Conservation (phyloP, 1,139 yeast species). For the Sugiyamaella novakii region DNA sequence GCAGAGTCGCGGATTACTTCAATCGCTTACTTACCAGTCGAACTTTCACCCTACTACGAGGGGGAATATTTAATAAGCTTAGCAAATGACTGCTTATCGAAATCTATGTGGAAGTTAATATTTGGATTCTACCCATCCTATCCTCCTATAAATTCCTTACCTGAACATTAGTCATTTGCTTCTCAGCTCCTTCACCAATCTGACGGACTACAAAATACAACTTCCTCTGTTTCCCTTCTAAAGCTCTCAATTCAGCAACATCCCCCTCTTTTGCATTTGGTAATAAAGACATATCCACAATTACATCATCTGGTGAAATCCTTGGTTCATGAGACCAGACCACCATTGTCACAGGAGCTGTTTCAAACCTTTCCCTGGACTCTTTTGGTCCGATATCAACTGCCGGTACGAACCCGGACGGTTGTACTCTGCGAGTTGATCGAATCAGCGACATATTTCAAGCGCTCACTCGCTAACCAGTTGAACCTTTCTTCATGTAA, state of each 20-base stretch:
- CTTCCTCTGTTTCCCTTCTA: conserved; percentile 40
- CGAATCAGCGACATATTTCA: conserved; percentile 6
- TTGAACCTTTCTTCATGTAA: not conserved
- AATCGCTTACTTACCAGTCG: conserved; percentile 51
- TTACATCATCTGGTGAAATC: conserved; percentile 58
- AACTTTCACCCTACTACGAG: conserved; percentile 63
- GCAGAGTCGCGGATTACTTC: too few species aligned
- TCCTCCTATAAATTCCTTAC: too few species aligned
- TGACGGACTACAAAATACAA: conserved; percentile 51
- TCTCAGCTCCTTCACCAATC: conserved; percentile 40
- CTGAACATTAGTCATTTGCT: conserved; percentile 39
- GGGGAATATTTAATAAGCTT: conserved; percentile 61
- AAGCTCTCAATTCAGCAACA: conserved; percentile 62
- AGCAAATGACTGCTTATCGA: conserved; percentile 68
- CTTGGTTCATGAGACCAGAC: conserved; percentile 73
- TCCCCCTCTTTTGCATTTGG: conserved; percentile 73
- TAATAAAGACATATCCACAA: conserved; percentile 59
- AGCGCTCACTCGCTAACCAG: not conserved
- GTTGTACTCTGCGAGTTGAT: conserved; percentile 20
- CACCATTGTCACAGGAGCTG: conserved; percentile 30
- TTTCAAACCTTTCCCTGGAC: conserved; percentile 24
- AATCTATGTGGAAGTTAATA: too few species aligned
- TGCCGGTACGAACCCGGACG: conserved; percentile 33
- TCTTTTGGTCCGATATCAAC: conserved; percentile 25
- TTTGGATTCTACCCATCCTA: too few species aligned